Evolutionary conservation across 805 yeast genomes (phyloP).

Genomic region (Yarrowia sp.): DNA sequence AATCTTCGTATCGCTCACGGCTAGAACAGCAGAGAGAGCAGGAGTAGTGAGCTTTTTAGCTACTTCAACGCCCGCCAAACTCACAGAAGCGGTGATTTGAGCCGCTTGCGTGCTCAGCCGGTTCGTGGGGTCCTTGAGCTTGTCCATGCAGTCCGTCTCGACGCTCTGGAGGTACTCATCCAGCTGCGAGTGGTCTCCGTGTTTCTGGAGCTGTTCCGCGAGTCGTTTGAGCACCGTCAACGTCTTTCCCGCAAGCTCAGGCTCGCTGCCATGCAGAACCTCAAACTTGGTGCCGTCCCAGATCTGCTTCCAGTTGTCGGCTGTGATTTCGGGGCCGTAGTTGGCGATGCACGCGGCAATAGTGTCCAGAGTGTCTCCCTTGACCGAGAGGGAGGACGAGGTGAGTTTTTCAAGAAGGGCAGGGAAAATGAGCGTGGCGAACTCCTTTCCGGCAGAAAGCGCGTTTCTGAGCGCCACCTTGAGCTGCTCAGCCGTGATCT

Average conservation of each 20-base stretch:
- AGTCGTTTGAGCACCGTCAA: slow-evolving; percentile 49
- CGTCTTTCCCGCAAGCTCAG: slow-evolving; percentile 43
- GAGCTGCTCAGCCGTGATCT: slow-evolving; percentile 71
- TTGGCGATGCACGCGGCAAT: slow-evolving; percentile 53
- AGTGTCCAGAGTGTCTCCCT: slow-evolving; percentile 70
- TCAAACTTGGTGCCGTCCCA: slow-evolving; percentile 92
- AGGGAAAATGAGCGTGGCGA: slow-evolving; percentile 72
- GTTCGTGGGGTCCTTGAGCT: slow-evolving; percentile 49
- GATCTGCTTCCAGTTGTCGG: slow-evolving; percentile 63
- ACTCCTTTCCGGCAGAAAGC: slow-evolving; percentile 57
- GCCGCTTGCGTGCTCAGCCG: slow-evolving; percentile 63
- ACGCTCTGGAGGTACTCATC: slow-evolving; percentile 40
- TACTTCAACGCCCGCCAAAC: slow-evolving; percentile 46
- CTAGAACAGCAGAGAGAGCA: slow-evolving; percentile 47
- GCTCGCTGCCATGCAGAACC: slow-evolving; percentile 74
- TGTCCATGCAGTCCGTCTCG: slow-evolving; percentile 49
- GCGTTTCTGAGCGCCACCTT: slow-evolving; percentile 60
- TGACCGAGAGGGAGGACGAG: slow-evolving; percentile 37
- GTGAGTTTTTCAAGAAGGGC: slow-evolving; percentile 54
- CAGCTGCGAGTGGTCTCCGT: slow-evolving; percentile 37
- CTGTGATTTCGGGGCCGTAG: slow-evolving; percentile 51
- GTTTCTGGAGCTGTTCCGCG: slow-evolving; percentile 40
- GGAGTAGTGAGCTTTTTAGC: slow-evolving; percentile 44
- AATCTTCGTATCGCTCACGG: slow-evolving; percentile 51
- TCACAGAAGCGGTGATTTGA: slow-evolving; percentile 54